A percentile compares a stretch with the other conserved stretches of the same genome.
Conservation (phyloP, 257 asterid species). For the Capsicum baccatum region DNA sequence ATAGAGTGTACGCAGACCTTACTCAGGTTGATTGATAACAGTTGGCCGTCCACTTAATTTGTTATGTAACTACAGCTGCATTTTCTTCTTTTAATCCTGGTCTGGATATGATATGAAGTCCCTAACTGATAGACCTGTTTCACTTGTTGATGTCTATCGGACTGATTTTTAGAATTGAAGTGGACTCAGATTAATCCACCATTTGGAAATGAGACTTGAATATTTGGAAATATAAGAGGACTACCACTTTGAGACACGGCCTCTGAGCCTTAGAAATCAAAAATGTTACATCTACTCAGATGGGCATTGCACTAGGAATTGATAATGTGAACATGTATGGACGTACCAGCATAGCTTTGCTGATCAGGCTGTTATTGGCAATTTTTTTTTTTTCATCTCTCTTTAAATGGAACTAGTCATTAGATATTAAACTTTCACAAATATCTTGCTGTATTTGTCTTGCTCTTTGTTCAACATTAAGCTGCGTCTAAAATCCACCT, state of each 20-base stretch:
- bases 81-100: neutral
- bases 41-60: neutral
- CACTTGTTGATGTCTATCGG: neutral
- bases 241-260: neutral
- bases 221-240: slow-evolving; percentile 7
- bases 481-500: neutral
- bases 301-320: neutral
- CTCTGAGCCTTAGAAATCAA: neutral
- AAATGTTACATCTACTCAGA: neutral
- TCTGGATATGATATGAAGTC: neutral
- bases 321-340: neutral
- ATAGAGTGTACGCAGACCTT: no score
- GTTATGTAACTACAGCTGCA: neutral
- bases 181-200: slow-evolving; percentile 12
- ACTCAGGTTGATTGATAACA: neutral
- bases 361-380: neutral
- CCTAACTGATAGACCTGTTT: neutral
- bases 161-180: neutral
- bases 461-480: neutral
- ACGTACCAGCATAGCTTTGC: neutral
- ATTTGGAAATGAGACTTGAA: slow-evolving; percentile 3
- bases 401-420: neutral
- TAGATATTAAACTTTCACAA: neutral
- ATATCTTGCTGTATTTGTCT: neutral
- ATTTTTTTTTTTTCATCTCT: neutral